Percentiles rank a stretch among this genome's conserved stretches.
Conservation (phyloP, 495 filamentous ascomycete genomes). For the Glutinoglossum americanum region DNA sequence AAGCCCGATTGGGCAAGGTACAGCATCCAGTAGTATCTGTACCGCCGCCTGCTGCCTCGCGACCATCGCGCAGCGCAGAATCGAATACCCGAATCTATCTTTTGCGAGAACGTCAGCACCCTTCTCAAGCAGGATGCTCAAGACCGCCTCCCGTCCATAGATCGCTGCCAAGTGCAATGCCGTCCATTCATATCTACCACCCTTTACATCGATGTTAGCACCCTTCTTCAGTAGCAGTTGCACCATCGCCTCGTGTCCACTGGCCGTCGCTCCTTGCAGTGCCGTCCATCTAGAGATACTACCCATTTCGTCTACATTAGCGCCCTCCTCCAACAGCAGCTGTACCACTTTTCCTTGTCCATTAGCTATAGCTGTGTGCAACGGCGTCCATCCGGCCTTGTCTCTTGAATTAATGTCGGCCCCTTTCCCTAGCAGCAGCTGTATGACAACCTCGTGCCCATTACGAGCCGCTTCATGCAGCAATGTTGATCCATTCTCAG, state of each 20-base stretch:
- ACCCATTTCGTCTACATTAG: neutral
- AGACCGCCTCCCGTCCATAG: neutral
- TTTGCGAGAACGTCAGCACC: neutral
- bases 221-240: neutral
- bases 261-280: neutral
- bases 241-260: neutral
- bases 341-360: neutral
- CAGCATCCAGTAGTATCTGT: neutral
- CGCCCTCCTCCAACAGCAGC: neutral
- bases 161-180: neutral
- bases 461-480: neutral
- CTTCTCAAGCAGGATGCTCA: neutral
- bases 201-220: neutral
- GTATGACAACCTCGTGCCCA: neutral
- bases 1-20: neutral
- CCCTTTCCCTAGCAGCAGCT: neutral
- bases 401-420: neutral
- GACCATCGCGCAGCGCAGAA: neutral
- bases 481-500: neutral
- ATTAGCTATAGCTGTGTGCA: neutral
- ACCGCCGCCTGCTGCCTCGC: neutral
- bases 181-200: neutral
- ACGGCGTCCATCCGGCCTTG: neutral
- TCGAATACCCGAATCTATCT: neutral
- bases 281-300: neutral